Conservation (phyloP, 176 grass and related monocot genomes). For the Phragmites australis region DNA sequence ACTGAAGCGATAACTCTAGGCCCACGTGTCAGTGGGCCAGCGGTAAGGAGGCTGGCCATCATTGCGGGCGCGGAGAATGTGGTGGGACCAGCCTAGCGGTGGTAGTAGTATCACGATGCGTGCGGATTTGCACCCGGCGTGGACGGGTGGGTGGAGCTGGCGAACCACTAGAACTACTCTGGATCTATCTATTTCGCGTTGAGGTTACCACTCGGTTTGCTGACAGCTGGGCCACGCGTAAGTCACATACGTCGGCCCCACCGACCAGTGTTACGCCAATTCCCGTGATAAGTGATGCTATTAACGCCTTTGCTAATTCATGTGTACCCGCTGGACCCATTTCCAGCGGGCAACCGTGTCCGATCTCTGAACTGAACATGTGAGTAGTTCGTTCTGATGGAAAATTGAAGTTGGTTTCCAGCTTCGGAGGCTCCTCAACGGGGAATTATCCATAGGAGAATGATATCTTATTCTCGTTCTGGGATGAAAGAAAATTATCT, state of each 20-base stretch:
- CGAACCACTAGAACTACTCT: background rate
- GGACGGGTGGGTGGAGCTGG: conserved; percentile 18
- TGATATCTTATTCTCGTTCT: no score
- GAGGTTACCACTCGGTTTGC: background rate
- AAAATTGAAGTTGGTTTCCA: no score
- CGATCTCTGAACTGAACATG: no score
- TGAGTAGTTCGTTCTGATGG: no score
- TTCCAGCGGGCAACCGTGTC: no score
- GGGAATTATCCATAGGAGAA: no score
- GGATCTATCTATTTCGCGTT: background rate
- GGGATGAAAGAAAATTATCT: no score
- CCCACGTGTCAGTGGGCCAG: background rate
- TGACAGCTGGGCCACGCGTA: background rate
- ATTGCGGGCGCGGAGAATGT: conserved; percentile 12
- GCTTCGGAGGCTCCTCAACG: no score
- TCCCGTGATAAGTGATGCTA: no score
- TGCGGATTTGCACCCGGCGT: background rate
- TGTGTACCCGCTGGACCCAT: no score
- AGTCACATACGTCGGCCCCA: background rate
- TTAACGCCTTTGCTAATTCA: no score
- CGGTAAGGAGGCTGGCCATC: background rate
- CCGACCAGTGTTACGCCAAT: background rate
- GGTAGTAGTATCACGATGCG: background rate
- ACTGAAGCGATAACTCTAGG: background rate
- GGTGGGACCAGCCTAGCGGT: conserved; percentile 27